Base-by-base conservation (phyloP, 2,329 filamentous ascomycete species). In the Clonostachys byssicola region DNA sequence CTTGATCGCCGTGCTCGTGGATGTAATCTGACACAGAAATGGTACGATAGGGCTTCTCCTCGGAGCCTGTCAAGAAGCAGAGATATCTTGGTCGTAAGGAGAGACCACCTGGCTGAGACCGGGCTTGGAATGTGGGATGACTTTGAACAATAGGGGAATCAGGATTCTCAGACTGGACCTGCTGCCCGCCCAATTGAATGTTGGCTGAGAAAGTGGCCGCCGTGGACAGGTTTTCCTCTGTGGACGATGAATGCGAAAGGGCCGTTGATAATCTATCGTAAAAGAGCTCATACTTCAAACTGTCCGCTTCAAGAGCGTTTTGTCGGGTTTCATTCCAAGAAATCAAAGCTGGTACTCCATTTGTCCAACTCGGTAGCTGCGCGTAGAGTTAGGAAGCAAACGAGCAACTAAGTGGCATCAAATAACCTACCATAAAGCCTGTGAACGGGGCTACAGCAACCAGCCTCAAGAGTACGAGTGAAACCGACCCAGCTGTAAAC, bases 21-120 rank as follows among this genome's bases (percentile, higher is more conserved):
- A 57, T 48, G 43, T 52, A 61, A n/a, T 59, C 53, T 1, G 49
- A 52, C n/a, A 62, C 59, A 13, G 54, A 53, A 40, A 57, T 41
- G 1, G 52, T 58, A 33, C 57, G 52, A 17, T 51, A 55, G 2
- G 23, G 17, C 2, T 46, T 46, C 3, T 43, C 17, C 6, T 52
- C 40, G 12, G 52, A 52, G n/a, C 56, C 55, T 4, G 45, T 41
- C 2, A 57, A 51, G 34, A 61, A 55, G 44, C 58, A 61, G 1
- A 63, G 53, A 33, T 55, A 56, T 33, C 55, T 39, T 5, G 56
- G 52, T 16, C 48, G 35, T 35, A 23, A 34, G 18, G 16, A 20
- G 12, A 23, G 42, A 18, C 16, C 16, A 23, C 13, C 23, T 14
- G 20, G 12, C 12, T 33, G 42, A 20, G 34, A 13, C 14, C 20